phyloP scores from a whole-genome alignment of 1,284 basidiomycete genomes.

The Xerocomus cyaneibrunnescens region DNA sequence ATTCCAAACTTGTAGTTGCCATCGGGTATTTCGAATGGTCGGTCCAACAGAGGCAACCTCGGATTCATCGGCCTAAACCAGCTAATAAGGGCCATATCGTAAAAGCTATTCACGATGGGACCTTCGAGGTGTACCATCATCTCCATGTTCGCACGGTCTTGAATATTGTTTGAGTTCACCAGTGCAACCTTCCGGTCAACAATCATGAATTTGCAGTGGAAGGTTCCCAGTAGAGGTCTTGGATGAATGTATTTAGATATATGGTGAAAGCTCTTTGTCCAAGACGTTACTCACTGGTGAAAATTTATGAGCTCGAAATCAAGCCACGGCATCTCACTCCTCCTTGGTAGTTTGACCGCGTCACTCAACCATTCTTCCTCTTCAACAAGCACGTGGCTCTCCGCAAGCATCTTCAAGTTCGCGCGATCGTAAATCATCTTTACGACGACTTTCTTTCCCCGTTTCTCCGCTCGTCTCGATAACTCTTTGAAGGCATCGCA shows the following conservation, averaged over 20 bases:
- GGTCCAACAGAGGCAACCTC: slow-evolving; percentile 48
- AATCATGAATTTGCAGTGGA: slow-evolving; percentile 77
- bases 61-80: slow-evolving; percentile 63
- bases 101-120: slow-evolving; percentile 68
- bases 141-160: slow-evolving; percentile 67
- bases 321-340: slow-evolving; percentile 60
- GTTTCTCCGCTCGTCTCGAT: slow-evolving; percentile 46
- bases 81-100: slow-evolving; percentile 70
- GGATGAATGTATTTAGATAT: slow-evolving; percentile 36
- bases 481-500: slow-evolving; percentile 55
- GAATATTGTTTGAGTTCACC: slow-evolving; percentile 76
- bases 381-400: slow-evolving; percentile 55
- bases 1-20: slow-evolving; percentile 49
- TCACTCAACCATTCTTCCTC: slow-evolving; percentile 46
- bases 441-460: slow-evolving; percentile 51
- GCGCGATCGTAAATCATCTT: slow-evolving; percentile 72
- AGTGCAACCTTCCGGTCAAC: slow-evolving; percentile 73
- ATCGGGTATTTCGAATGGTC: slow-evolving; percentile 25
- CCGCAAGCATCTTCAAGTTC: slow-evolving; percentile 53
- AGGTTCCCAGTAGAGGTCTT: slow-evolving; percentile 66
- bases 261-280: background rate
- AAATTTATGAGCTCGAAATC: slow-evolving; percentile 61
- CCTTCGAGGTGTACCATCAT: slow-evolving; percentile 71
- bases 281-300: slow-evolving; percentile 33
- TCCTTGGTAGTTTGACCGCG: slow-evolving; percentile 54